Evolutionary conservation across 257 asterid species (phyloP).

Genomic region (Nicotiana attenuata): DNA sequence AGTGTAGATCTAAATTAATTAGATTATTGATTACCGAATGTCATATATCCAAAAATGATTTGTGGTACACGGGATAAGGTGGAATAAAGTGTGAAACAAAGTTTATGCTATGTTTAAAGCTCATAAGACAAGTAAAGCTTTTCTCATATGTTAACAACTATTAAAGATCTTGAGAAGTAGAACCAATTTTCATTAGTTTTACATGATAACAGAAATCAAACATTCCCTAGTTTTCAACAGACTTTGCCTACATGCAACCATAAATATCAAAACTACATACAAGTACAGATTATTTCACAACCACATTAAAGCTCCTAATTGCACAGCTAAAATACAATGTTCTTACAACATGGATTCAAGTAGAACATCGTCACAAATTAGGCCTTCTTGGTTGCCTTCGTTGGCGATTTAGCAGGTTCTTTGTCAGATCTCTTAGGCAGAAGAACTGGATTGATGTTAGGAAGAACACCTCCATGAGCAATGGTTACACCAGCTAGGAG

Average conservation of each 20-base stretch:
- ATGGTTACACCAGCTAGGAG: conserved; percentile 68
- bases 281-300: neutral
- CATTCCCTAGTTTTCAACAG: neutral
- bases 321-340: neutral
- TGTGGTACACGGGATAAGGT: too few species aligned
- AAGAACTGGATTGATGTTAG: conserved; percentile 64
- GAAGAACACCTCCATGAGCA: conserved; percentile 72
- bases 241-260: neutral
- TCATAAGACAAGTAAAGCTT: too few species aligned
- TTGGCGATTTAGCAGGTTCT: conserved; percentile 41
- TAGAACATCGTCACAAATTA: neutral
- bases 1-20: too few species aligned
- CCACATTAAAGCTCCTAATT: neutral
- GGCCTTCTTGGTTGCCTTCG: conserved; percentile 46
- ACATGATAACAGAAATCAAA: neutral
- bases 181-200: neutral
- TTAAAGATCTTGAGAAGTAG: neutral
- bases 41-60: too few species aligned
- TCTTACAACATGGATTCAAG: neutral
- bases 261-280: neutral
- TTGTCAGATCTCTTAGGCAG: conserved; percentile 55
- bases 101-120: too few species aligned
- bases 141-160: neutral
- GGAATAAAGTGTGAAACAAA: too few species aligned
- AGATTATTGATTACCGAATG: too few species aligned